Conservation (phyloP, 257 asterid genomes). For the Fraxinus excelsior region DNA sequence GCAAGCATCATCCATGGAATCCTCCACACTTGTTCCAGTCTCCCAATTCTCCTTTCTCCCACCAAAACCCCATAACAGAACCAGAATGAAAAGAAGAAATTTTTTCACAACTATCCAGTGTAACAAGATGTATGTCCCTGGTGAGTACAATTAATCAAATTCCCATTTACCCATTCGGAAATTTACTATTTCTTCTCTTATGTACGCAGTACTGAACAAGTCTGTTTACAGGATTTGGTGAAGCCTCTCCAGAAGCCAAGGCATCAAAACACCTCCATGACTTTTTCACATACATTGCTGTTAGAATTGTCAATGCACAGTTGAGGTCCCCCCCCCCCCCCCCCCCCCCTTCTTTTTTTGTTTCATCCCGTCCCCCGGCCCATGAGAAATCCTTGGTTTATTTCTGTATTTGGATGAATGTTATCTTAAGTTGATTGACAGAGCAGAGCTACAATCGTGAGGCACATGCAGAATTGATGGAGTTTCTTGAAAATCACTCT, state of each 20-base stretch:
- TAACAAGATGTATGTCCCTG: constrained; percentile 91
- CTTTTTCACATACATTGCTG: constrained; percentile 79
- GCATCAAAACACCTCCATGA: constrained; percentile 80
- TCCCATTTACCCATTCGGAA: not conserved
- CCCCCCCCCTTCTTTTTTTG: too few relatives aligned
- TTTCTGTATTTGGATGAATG: constrained; percentile 3
- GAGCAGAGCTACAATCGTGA: constrained; percentile 82
- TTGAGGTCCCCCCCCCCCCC: constrained; percentile 55
- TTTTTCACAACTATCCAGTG: constrained; percentile 48
- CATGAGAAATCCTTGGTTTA: not conserved
- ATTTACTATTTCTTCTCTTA: not conserved
- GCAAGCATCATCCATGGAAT: constrained; percentile 40
- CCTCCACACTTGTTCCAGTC: constrained; percentile 31
- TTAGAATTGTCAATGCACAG: constrained; percentile 70
- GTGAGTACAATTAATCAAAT: constrained; percentile 33
- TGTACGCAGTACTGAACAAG: not conserved
- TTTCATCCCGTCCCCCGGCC: too few relatives aligned
- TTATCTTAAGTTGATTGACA: constrained; percentile 32
- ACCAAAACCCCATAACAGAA: constrained; percentile 29
- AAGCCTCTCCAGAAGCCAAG: constrained; percentile 83
- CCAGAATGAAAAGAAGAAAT: not conserved
- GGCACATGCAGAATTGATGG: constrained; percentile 67
- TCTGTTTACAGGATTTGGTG: constrained; percentile 68
- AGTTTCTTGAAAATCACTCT: constrained; percentile 63
- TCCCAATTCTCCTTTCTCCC: constrained; percentile 33